phyloP scores from a whole-genome alignment of 2,329 filamentous ascomycete genomes.

The Beauveria sp. region DNA sequence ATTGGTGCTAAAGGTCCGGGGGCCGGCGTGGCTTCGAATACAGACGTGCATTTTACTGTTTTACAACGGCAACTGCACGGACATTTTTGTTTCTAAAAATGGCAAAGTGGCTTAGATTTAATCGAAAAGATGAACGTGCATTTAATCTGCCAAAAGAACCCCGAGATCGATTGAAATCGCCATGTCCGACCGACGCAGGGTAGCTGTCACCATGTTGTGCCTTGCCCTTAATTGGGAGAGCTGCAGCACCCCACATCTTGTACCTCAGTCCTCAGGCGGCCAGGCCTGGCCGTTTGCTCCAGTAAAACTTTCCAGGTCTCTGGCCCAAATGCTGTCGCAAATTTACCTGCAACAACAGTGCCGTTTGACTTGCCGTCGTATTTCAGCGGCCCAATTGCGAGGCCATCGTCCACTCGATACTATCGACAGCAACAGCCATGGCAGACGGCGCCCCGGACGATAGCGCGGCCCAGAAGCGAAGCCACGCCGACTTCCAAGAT shows the following conservation, averaged over 20 bases:
- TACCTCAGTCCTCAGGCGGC: too few species aligned
- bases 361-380: not conserved
- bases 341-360: not conserved
- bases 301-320: constrained; percentile 6
- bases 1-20: not conserved
- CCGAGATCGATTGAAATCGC: not conserved
- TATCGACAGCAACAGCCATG: constrained; percentile 15
- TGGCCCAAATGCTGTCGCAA: not conserved
- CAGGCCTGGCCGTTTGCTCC: not conserved
- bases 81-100: not conserved
- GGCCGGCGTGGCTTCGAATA: not conserved
- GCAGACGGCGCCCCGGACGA: constrained; percentile 25
- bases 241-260: not conserved
- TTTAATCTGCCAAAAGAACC: not conserved
- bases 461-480: constrained; percentile 37
- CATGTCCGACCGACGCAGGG: not conserved
- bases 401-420: not conserved
- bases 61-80: not conserved
- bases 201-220: not conserved
- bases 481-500: constrained; percentile 46
- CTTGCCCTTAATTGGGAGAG: not conserved
- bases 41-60: too few species aligned
- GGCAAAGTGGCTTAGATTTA: not conserved
- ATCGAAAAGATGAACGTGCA: not conserved
- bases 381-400: not conserved